These are phyloP conservation scores for Physcomitrium patens DNA, from an alignment of 225 moss, liverwort and hornwort genomes.

Conservation along the genomic window DNA sequence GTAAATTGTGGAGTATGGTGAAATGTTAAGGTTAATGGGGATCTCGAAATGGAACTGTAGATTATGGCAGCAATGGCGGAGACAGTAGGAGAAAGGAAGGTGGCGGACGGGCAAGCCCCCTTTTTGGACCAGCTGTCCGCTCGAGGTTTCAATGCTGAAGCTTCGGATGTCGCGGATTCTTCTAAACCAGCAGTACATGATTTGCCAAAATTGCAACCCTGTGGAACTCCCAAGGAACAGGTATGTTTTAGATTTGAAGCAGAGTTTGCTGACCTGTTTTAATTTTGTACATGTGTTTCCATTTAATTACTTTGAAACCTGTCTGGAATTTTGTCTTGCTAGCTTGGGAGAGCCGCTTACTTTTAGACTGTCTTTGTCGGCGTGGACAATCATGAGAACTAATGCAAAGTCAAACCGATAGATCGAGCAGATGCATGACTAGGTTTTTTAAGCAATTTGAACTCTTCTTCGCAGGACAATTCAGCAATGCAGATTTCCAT, in stretches of 20 bases:
- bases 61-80: constrained; percentile 45
- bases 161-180: constrained; percentile 32
- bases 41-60: constrained; percentile 25
- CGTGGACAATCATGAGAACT: constrained; percentile 5
- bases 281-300: constrained; percentile 16
- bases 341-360: constrained; percentile 2
- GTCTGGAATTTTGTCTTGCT: constrained; percentile 15
- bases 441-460: constrained; percentile 23
- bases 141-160: constrained; percentile 53
- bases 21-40: constrained; percentile 29
- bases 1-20: constrained; percentile 36
- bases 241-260: constrained; percentile 36
- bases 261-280: constrained; percentile 8
- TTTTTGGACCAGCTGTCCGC: constrained; percentile 33
- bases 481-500: constrained; percentile 55
- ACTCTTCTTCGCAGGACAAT: constrained; percentile 52
- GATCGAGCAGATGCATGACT: constrained; percentile 14
- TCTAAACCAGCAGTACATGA: constrained; percentile 35
- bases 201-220: constrained; percentile 51
- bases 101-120: constrained; percentile 32
- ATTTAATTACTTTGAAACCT: background rate
- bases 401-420: constrained; percentile 13
- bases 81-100: constrained; percentile 39
- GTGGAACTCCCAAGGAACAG: constrained; percentile 48
- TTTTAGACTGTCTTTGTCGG: constrained; percentile 19